A percentile compares a stretch with the other conserved stretches of the same genome.
phyloP scores from a whole-genome alignment of 768 basidiomycete species.

The Russula sp. region DNA sequence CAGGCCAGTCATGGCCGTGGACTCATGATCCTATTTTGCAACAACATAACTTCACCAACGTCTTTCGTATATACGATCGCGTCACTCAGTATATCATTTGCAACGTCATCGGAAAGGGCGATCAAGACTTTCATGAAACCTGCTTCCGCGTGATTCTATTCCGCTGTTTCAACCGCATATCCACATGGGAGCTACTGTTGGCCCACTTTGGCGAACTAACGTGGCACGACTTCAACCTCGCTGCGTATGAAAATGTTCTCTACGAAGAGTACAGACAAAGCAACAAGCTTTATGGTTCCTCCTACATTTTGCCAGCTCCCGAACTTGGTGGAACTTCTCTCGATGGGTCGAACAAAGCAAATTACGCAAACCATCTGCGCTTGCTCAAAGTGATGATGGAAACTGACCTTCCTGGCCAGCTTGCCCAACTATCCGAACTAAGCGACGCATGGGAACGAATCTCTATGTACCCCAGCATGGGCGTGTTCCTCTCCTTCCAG shows the following conservation, averaged over 20 bases:
- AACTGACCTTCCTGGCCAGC: constrained; percentile 47
- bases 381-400: constrained; percentile 51
- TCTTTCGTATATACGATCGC: constrained; percentile 71
- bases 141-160: constrained; percentile 72
- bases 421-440: constrained; percentile 52
- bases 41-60: constrained; percentile 64
- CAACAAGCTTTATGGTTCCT: constrained; percentile 57
- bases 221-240: constrained; percentile 56
- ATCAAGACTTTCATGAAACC: constrained; percentile 57
- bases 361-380: constrained; percentile 60
- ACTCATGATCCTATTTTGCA: constrained; percentile 59
- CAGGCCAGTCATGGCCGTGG: constrained; percentile 46
- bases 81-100: constrained; percentile 64
- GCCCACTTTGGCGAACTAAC: constrained; percentile 54
- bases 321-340: constrained; percentile 43
- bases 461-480: constrained; percentile 66
- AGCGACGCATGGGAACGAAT: constrained; percentile 58
- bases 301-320: constrained; percentile 72
- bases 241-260: constrained; percentile 54
- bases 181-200: constrained; percentile 65
- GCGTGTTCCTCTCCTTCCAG: constrained; percentile 71
- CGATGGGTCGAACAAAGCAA: constrained; percentile 34
- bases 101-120: constrained; percentile 68
- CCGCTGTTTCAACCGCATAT: constrained; percentile 66
- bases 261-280: constrained; percentile 40